phyloP scores from a whole-genome alignment of 2,329 filamentous ascomycete species.

The Exutisphaerella laricina region DNA sequence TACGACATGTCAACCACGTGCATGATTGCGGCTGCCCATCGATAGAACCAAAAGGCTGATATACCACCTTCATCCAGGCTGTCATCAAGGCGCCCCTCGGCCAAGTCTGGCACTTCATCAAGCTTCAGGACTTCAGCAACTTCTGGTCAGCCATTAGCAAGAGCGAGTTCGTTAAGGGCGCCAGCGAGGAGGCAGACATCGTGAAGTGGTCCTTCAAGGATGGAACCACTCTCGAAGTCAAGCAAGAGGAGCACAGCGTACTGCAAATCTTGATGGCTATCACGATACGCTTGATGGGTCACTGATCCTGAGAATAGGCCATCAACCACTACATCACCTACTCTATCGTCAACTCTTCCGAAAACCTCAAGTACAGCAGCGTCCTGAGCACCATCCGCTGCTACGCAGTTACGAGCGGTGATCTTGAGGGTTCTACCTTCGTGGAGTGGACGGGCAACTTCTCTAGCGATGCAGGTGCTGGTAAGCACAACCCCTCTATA shows the following conservation, averaged over 20 bases:
- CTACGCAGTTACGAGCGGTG: slow-evolving; percentile 61
- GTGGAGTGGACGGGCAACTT: slow-evolving; percentile 58
- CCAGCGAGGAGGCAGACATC: slow-evolving; percentile 51
- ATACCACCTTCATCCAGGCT: slow-evolving; percentile 38
- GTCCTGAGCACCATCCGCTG: slow-evolving; percentile 62
- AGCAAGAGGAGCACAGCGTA: slow-evolving; percentile 71
- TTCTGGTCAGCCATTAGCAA: slow-evolving; percentile 61
- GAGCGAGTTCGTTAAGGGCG: slow-evolving; percentile 59
- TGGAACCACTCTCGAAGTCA: slow-evolving; percentile 62
- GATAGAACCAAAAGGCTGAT: too few species aligned
- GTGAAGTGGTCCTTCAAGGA: slow-evolving; percentile 68
- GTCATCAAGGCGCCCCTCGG: slow-evolving; percentile 63
- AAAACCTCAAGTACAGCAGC: slow-evolving; percentile 60
- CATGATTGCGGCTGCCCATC: too few species aligned
- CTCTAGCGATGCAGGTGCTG: slow-evolving; percentile 63
- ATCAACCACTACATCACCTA: slow-evolving; percentile 74
- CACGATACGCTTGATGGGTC: neutral
- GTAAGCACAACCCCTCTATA: slow-evolving; percentile 45
- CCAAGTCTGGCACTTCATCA: slow-evolving; percentile 68
- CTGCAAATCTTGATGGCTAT: slow-evolving; percentile 23
- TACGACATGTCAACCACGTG: too few species aligned
- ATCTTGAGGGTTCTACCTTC: slow-evolving; percentile 59
- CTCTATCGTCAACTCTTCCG: slow-evolving; percentile 62
- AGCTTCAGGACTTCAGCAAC: slow-evolving; percentile 62
- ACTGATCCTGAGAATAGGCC: slow-evolving; percentile 39